Evolutionary conservation across 2,329 filamentous ascomycete genomes (phyloP).

Genomic region (Monosporascus sp.): DNA sequence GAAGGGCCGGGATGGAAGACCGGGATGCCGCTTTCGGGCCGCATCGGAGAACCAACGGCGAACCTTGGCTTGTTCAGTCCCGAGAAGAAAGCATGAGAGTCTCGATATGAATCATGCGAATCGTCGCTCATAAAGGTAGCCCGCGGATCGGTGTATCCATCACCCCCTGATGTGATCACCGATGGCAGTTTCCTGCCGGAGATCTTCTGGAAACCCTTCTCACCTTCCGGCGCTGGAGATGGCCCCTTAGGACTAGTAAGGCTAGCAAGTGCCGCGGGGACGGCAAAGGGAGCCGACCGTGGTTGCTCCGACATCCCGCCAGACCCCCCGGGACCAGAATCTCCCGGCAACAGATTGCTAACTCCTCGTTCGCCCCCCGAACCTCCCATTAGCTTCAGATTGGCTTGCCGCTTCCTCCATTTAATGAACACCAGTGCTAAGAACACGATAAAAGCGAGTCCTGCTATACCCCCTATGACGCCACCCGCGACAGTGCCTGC

Average conservation of each 20-base stretch:
- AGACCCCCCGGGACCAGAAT: constrained; percentile 18
- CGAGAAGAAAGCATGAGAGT: constrained; percentile 38
- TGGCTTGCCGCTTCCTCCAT: constrained; percentile 48
- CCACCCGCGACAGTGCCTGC: constrained; percentile 44
- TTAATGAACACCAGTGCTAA: constrained; percentile 48
- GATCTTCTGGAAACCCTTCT: constrained; percentile 59
- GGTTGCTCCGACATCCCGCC: constrained; percentile 38
- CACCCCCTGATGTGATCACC: constrained; percentile 56
- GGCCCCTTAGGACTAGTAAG: constrained; percentile 35
- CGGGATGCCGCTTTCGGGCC: constrained; percentile 54
- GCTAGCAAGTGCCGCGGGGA: constrained; percentile 44
- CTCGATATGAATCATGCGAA: constrained; percentile 46
- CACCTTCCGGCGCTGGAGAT: constrained; percentile 32
- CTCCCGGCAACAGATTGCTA: constrained; percentile 26
- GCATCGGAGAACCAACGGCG: constrained; percentile 52
- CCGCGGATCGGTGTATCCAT: constrained; percentile 52
- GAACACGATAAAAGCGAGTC: constrained; percentile 50
- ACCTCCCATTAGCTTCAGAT: constrained; percentile 36
- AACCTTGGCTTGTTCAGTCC: constrained; percentile 31
- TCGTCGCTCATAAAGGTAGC: constrained; percentile 39
- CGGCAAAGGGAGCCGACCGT: constrained; percentile 37
- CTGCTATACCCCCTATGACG: constrained; percentile 53
- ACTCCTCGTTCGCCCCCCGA: constrained; percentile 30
- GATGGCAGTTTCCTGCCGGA: constrained; percentile 61
- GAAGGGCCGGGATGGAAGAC: constrained; percentile 61